Evolutionary conservation across 371 early-diverging fungal species (phyloP), one percentile per base, ranked within the genome.

Genomic region (Batrachochytrium dendrobatidis): DNA sequence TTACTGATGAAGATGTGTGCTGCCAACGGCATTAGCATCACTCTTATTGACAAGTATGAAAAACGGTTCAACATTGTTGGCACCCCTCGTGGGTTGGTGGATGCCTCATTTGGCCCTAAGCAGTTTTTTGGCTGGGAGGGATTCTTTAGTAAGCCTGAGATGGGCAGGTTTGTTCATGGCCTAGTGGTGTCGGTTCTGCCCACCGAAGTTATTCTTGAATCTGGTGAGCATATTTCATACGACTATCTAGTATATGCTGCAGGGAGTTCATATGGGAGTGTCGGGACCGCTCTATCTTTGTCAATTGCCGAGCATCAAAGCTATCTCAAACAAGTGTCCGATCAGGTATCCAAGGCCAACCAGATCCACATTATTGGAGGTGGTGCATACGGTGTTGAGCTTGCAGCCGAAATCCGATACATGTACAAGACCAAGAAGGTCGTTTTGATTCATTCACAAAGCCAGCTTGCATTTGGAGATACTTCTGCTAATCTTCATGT

Each of bases 301-400:
- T 68, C 79, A 33, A 82, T 81, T 56, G 62, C 53, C 2, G 80
- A 64, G 44, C 73, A 73, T 15, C 69, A 83, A 26, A 69, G 51
- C 7, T 53, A 58, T 17, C 56, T 85, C 30, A 69, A 75, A 32
- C 61, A 66, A 22, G 79, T 70, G 34, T 82, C 81, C 54, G 56
- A 65, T 20, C 56, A 70, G n/a, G 81, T 86, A 59, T 59, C 58
- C 33, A 64, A 72, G 58, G 60, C 82, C 26, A 61, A 74, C 51
- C 69, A 67, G 29, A 72, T 85, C 2, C 55, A 84, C 24, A 63
- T 86, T 33, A 75, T 82, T 46, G 87, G 87, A 50, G 87, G 75
- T 18, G 87, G 87, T 32, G 59, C 75, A 2, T 66, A 67, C 26
- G 84, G 86, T 32, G 65, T 88, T 34, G 68, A 73, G 29, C 74